A percentile compares a stretch with the other conserved stretches of the same genome.
phyloP scores from a whole-genome alignment of 2,329 filamentous ascomycete species.

The Aspergillus sp. region DNA sequence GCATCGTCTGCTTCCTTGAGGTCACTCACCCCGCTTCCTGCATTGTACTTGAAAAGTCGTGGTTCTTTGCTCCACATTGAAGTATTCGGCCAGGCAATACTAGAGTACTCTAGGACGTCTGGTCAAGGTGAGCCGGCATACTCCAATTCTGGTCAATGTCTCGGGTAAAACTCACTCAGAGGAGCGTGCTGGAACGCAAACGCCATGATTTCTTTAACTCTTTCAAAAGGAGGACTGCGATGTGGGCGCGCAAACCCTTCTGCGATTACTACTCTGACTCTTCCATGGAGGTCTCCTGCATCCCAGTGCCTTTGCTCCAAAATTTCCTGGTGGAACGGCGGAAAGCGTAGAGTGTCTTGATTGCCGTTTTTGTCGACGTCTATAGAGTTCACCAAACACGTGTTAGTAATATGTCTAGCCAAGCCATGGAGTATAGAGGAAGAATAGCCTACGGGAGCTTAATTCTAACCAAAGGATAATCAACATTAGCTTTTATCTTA shows the following conservation, averaged over 20 bases:
- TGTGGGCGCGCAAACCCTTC: slow-evolving; percentile 64
- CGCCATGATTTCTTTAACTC: slow-evolving; percentile 69
- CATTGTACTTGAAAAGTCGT: slow-evolving; percentile 38
- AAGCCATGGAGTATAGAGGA: slow-evolving; percentile 39
- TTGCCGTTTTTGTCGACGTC: slow-evolving; percentile 57
- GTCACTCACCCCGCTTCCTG: slow-evolving; percentile 28
- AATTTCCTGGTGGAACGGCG: slow-evolving; percentile 67
- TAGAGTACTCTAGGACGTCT: slow-evolving; percentile 72
- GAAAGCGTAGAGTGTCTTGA: slow-evolving; percentile 66
- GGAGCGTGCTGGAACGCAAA: slow-evolving; percentile 88
- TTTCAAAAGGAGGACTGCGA: slow-evolving; percentile 56
- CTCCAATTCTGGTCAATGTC: neutral
- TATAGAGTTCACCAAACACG: slow-evolving; percentile 4
- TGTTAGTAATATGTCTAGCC: slow-evolving; percentile 11
- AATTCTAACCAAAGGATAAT: slow-evolving; percentile 25
- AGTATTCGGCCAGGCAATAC: slow-evolving; percentile 78
- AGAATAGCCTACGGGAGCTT: slow-evolving; percentile 34
- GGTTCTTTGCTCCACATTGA: slow-evolving; percentile 62
- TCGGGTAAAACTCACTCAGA: slow-evolving; percentile 54
- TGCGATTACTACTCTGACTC: slow-evolving; percentile 74
- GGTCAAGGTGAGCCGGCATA: slow-evolving; percentile 15
- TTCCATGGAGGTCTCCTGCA: slow-evolving; percentile 67
- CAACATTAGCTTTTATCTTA: neutral
- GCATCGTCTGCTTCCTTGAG: slow-evolving; percentile 52
- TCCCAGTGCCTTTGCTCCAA: slow-evolving; percentile 71